Base-by-base conservation (phyloP, 2,329 filamentous ascomycete species). In the Clonostachys rhizophaga region DNA sequence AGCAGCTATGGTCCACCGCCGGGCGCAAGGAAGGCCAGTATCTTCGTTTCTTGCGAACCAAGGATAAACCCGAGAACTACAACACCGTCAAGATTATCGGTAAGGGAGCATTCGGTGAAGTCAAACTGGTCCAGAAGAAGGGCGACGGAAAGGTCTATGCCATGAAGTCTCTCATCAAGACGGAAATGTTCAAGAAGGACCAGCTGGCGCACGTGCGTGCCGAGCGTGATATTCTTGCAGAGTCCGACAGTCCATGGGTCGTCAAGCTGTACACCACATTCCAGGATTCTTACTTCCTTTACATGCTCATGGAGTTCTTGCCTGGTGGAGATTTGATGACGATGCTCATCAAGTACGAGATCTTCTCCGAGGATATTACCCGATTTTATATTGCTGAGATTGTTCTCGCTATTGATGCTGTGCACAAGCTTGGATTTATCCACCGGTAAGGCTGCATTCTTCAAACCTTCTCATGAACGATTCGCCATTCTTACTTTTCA, bases 311-410 rank as follows among this genome's bases (percentile, higher is more conserved):
- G 94, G 94, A 99, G 70, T 99, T 97, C 70, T 79, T 99, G 67
- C 94, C 94, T 8, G 94, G 94, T 67, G 94, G 94, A 67, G 94
- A 99, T 72, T 70, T 99, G 66, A 99, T 99, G 94, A 99, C 94
- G 5, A 99, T 99, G 94, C 78, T 99, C 57, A 99, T 99, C 75
- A 99, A 97, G 78, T 99, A 99, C 63, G 94, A 99, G 67, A 96
- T 99, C 66, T 99, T 99, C 68, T 95, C 91, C 0, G 92, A 97
- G 67, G 94, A 99, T 57, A 97, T 99, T 56, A 99, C 94, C 33
- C 84, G 94, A 16, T 99, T 99, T 70, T 99, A 99, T 70, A 99
- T 99, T 82, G 94, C 94, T 20, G 92, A 99, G 68, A 92, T 97
- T 58, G 89, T 96, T 20, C 79, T 97, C 62, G 94, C 94, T n/a